A percentile compares a stretch with the other conserved stretches of the same genome.
Conservation (phyloP, 2,329 filamentous ascomycete species). For the Fusarium nematophilum region DNA sequence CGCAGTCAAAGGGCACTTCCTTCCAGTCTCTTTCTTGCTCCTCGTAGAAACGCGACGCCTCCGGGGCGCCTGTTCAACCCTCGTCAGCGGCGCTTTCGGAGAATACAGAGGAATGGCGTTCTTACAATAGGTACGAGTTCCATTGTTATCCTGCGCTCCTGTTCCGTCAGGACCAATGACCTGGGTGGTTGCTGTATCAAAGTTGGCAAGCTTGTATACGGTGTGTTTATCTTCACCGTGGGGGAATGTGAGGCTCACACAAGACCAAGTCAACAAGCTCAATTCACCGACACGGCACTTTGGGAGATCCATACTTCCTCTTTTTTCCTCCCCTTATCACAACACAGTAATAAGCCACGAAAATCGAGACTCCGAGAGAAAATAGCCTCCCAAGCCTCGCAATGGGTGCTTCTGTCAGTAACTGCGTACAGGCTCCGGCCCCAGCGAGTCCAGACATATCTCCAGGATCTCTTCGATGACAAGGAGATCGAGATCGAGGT, state of each 20-base stretch:
- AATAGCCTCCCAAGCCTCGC: too few relatives aligned
- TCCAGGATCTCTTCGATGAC: slow-evolving; percentile 10
- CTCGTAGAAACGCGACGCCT: neutral
- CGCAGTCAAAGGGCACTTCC: neutral
- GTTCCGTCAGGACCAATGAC: neutral
- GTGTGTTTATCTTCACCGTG: too few relatives aligned
- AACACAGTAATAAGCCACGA: too few relatives aligned
- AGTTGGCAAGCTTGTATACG: slow-evolving; percentile 33
- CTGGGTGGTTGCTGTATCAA: slow-evolving; percentile 10
- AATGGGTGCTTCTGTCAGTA: too few relatives aligned
- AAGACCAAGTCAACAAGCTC: too few relatives aligned
- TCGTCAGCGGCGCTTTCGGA: too few relatives aligned
- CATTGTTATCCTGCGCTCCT: slow-evolving; percentile 10
- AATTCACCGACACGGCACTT: too few relatives aligned
- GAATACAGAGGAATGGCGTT: neutral
- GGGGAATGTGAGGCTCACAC: too few relatives aligned
- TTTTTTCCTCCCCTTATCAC: too few relatives aligned
- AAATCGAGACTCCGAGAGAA: too few relatives aligned
- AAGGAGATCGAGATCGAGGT: slow-evolving; percentile 16
- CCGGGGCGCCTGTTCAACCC: slow-evolving; percentile 19
- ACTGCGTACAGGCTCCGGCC: slow-evolving; percentile 19
- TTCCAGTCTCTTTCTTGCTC: neutral
- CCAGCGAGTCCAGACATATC: neutral
- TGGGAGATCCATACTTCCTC: too few relatives aligned
- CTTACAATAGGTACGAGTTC: slow-evolving; percentile 22